Conservation (phyloP, 192 early-diverging fungal genomes). For the Coemansia sp. region DNA sequence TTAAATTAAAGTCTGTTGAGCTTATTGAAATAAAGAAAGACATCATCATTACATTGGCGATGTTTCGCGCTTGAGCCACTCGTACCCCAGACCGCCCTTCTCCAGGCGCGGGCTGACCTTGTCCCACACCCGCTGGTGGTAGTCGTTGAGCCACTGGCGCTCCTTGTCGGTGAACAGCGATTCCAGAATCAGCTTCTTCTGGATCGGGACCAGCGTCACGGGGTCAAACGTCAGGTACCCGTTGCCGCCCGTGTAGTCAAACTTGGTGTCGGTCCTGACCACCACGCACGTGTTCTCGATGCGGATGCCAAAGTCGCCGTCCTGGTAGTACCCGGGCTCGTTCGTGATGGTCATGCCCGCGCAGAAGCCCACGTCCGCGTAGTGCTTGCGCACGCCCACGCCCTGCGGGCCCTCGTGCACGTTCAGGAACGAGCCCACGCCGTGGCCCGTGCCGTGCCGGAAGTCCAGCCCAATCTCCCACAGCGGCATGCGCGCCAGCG, state of each 20-base stretch:
- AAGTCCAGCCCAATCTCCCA: slow-evolving; percentile 95
- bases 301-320: slow-evolving; percentile 95
- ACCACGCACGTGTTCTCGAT: slow-evolving; percentile 94
- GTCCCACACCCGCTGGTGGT: slow-evolving; percentile 71
- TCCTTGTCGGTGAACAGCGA: slow-evolving; percentile 72
- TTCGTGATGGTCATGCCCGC: slow-evolving; percentile 96
- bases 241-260: slow-evolving; percentile 78
- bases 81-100: slow-evolving; percentile 61
- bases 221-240: slow-evolving; percentile 90
- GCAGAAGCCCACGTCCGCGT: slow-evolving; percentile 73
- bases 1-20: no score
- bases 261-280: slow-evolving; percentile 62
- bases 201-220: slow-evolving; percentile 87
- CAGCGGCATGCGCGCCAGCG: slow-evolving; percentile 78
- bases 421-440: slow-evolving; percentile 93
- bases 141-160: slow-evolving; percentile 83
- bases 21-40: no score
- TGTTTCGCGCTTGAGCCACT: slow-evolving; percentile 87
- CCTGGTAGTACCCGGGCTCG: slow-evolving; percentile 98
- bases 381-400: slow-evolving; percentile 73
- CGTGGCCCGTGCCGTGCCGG: slow-evolving; percentile 97
- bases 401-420: slow-evolving; percentile 97
- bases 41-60: slow-evolving; percentile 56
- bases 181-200: slow-evolving; percentile 76
- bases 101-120: slow-evolving; percentile 80